Conservation (phyloP, 345 rosid genomes). For the Tarenaya hassleriana region DNA sequence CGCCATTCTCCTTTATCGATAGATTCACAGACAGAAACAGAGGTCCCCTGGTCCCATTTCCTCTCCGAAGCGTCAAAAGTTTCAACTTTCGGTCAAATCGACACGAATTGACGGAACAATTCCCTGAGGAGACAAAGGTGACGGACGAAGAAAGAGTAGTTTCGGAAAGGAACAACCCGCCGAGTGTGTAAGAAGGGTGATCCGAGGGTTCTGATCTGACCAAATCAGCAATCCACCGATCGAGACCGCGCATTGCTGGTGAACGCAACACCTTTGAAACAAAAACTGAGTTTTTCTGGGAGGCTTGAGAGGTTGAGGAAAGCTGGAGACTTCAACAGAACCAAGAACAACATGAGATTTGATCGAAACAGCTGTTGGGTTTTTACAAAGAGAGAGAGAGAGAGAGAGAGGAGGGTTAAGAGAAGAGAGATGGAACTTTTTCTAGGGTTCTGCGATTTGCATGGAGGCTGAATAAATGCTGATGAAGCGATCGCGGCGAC, state of each 20-base stretch:
- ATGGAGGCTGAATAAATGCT: no score
- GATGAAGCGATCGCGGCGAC: no score
- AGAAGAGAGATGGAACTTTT: no score
- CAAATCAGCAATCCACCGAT: slow-evolving; percentile 34
- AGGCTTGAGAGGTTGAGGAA: slow-evolving; percentile 21
- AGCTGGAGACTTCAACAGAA: slow-evolving; percentile 7
- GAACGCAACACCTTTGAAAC: neutral
- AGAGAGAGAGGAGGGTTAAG: no score
- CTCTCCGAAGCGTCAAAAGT: slow-evolving; percentile 27
- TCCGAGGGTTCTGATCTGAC: slow-evolving; percentile 30
- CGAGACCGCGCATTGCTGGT: slow-evolving; percentile 42
- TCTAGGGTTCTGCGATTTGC: no score
- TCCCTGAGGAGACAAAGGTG: slow-evolving; percentile 25
- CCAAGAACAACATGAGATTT: neutral
- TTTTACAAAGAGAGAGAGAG: no score
- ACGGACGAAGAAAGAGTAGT: slow-evolving; percentile 39
- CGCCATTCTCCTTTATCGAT: slow-evolving; percentile 44
- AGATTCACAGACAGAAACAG: slow-evolving; percentile 69
- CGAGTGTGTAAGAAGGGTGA: slow-evolving; percentile 23
- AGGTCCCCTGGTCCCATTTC: slow-evolving; percentile 21
- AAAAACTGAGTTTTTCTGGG: neutral
- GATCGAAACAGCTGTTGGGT: no score
- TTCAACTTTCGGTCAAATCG: slow-evolving; percentile 24
- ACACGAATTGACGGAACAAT: slow-evolving; percentile 16
- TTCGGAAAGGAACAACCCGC: slow-evolving; percentile 54